Evolutionary conservation across 805 yeast genomes (phyloP).

Genomic region (Starmerella cellae): DNA sequence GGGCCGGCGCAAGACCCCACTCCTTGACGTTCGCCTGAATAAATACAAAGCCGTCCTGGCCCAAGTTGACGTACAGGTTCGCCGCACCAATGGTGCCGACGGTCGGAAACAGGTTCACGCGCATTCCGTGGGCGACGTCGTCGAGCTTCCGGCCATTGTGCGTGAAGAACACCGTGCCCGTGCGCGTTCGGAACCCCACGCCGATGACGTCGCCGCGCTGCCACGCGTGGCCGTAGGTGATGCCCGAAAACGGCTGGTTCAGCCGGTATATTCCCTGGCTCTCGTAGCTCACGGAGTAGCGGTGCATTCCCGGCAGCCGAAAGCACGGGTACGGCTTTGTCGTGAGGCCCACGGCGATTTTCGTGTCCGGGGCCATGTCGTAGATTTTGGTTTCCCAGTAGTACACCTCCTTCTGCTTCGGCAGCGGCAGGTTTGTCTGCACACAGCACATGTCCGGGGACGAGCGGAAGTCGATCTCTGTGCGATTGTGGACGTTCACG

Average conservation of each 20-base stretch:
- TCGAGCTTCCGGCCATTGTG: constrained; percentile 88
- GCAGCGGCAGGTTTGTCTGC: constrained; percentile 75
- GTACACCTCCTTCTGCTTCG: constrained; percentile 68
- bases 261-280: constrained; percentile 68
- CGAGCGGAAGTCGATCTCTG: constrained; percentile 35
- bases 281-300: constrained; percentile 76
- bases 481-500: constrained; percentile 48
- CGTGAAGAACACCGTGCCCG: constrained; percentile 85
- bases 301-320: constrained; percentile 83
- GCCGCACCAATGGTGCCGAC: constrained; percentile 77
- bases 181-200: constrained; percentile 68
- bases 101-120: constrained; percentile 66
- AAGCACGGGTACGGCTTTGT: constrained; percentile 88
- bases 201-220: constrained; percentile 85
- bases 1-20: constrained; percentile 90
- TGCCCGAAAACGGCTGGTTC: constrained; percentile 55
- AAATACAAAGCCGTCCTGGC: constrained; percentile 78
- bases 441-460: constrained; percentile 42
- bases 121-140: constrained; percentile 60
- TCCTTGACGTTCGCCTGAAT: constrained; percentile 88
- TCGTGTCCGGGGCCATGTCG: constrained; percentile 41
- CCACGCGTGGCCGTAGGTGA: constrained; percentile 35
- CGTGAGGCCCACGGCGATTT: constrained; percentile 62
- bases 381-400: constrained; percentile 81
- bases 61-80: constrained; percentile 74